Evolutionary conservation across 805 yeast species (phyloP).

Genomic region (Ascoidea asiatica): DNA sequence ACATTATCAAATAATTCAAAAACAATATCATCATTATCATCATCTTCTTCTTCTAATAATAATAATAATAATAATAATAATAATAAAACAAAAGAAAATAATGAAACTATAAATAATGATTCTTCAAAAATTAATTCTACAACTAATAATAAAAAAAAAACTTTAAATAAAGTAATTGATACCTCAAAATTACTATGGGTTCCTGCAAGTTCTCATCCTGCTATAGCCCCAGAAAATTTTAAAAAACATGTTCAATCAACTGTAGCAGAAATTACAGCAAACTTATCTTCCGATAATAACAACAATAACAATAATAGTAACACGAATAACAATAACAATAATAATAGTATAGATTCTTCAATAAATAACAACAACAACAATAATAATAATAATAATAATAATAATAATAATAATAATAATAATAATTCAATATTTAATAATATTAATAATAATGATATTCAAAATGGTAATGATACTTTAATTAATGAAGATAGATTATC

Average conservation of each 20-base stretch:
- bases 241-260: slow-evolving; percentile 46
- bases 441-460: slow-evolving; percentile 6
- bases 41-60: slow-evolving; percentile 1
- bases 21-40: background rate
- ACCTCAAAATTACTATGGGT: slow-evolving; percentile 71
- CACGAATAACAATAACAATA: slow-evolving; percentile 1
- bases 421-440: background rate
- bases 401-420: background rate
- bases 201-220: slow-evolving; percentile 90
- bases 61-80: background rate
- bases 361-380: slow-evolving; percentile 19
- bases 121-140: slow-evolving; percentile 1
- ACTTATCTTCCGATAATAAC: slow-evolving; percentile 16
- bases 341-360: slow-evolving; percentile 17
- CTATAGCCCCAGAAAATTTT: slow-evolving; percentile 84
- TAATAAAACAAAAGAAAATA: background rate
- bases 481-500: slow-evolving; percentile 3
- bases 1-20: too few relatives aligned
- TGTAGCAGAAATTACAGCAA: slow-evolving; percentile 13
- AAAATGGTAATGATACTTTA: background rate
- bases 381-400: slow-evolving; percentile 18
- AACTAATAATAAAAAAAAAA: too few relatives aligned
- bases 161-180: too few relatives aligned
- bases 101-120: background rate
- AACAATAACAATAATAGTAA: background rate